Percentiles rank a stretch among this genome's conserved stretches.
phyloP scores from a whole-genome alignment of 2,329 filamentous ascomycete species.

The Elsinoe fawcettii region DNA sequence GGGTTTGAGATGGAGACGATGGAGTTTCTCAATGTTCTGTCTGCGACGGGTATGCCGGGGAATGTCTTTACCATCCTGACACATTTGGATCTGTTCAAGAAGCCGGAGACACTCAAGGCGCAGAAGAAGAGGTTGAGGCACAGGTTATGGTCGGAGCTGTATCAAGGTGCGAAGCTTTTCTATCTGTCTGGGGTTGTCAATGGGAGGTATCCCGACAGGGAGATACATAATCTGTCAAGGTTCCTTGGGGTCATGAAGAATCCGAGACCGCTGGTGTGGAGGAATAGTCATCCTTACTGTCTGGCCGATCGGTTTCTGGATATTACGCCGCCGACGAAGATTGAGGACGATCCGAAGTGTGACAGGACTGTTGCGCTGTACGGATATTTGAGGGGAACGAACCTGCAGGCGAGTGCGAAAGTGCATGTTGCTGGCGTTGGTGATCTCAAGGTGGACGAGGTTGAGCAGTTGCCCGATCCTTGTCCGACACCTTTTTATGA shows the following conservation, averaged over 20 bases:
- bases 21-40: conserved; percentile 93
- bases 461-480: conserved; percentile 85
- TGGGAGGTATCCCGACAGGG: conserved; percentile 89
- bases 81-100: conserved; percentile 90
- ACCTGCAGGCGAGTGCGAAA: conserved; percentile 77
- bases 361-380: conserved; percentile 87
- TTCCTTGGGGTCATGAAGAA: conserved; percentile 99
- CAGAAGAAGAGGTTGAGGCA: conserved; percentile 96
- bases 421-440: conserved; percentile 91
- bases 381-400: conserved; percentile 88
- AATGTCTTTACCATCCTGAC: conserved; percentile 97
- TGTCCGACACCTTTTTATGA: conserved; percentile 91
- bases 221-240: conserved; percentile 88
- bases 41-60: conserved; percentile 93
- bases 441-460: conserved; percentile 72
- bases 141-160: conserved; percentile 91
- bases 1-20: conserved; percentile 99
- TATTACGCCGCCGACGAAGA: conserved; percentile 83
- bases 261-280: conserved; percentile 88
- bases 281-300: conserved; percentile 91
- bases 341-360: conserved; percentile 82
- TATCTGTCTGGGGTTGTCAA: conserved; percentile 96
- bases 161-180: conserved; percentile 94
- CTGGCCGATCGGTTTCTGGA: conserved; percentile 92
- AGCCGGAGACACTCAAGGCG: conserved; percentile 81